Base-by-base conservation (phyloP, 176 grass and related monocot species). In the Elaeis guineensis region DNA sequence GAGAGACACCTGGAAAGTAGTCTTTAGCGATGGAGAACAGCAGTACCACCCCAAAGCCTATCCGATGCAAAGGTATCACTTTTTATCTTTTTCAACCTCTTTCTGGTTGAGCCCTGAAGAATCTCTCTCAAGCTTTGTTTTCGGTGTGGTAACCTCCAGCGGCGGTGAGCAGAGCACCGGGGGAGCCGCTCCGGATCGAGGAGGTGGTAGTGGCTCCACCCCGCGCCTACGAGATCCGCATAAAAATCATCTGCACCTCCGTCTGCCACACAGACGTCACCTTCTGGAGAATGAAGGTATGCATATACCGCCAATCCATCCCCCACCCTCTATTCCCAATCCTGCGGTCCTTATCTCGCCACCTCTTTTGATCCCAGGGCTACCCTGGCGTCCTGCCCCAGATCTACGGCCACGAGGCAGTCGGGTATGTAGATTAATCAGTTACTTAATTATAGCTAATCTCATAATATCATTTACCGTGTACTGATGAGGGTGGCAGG, bases 161-260 rank as follows among this genome's bases (percentile, higher is more conserved):
- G 52, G 90, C 90, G 0, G 86, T 95, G 59, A 76, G 86, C 21
- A 61, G 90, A 55, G 74, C 74, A 19, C 65, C 25, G 11, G 79
- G 90, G 2, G 74, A 64, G 78, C 79, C 90, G 48, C 75, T 95
- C 16, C 29, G 12, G 28, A 22, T 95, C 29, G 90, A 95, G 82
- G 86, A 90, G 19, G 77, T 95, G 67, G 61, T 80, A 49, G 90
- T 95, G 32, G 90, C 88, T 21, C 82, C 86, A 6, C 90, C 86
- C 0, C 79, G 68, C 17, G 74, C 67, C 2, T 60, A 81, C 57
- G 90, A 95, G 59, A 50, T 90, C 53, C 83, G 86, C 25, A 73
- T 95, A 20, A 86, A 68, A 79, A 78, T 77, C 66, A 49, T 61
- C 63, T 90, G 86, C 74, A 81, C 90, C 70, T 79, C 90, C 1